Evolutionary conservation across 1,284 basidiomycete species (phyloP), one percentile per base, ranked within the genome.

Genomic region (Trametes versicolor): DNA sequence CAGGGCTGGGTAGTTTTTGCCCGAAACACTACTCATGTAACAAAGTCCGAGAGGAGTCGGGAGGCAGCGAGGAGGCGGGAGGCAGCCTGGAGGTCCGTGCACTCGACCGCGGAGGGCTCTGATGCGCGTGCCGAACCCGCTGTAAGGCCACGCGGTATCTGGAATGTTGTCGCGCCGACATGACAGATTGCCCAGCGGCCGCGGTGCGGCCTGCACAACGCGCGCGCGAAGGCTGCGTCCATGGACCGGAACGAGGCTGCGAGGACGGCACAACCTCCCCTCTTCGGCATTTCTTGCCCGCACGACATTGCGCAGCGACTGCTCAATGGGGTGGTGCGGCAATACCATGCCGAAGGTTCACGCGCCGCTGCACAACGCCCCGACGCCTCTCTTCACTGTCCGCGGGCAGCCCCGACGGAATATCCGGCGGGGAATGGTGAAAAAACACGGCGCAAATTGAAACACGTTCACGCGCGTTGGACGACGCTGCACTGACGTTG

Each of bases 121-220:
- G 54, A 62, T 62, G 54, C 55, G 55, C 61, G 41, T 66, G 64
- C 48, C 57, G 48, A 62, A 10, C 51, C 64, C 64, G 56, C 52
- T 23, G 52, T 66, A 62, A 56, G 12, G 23, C 64, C 64, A 51
- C 57, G 62, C 61, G 48, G 5, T 36, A 47, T 37, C 41, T 53
- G n/a, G 55, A 57, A 51, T 36, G 43, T 47, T 34, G 50, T 63
- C 56, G 62, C 56, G 51, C 51, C 51, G 57, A 59, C 45, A 50
- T 59, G 57, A 21, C 56, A 51, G 50, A 41, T 55, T 54, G 57
- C 57, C 15, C 21, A 41, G 62, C 48, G 62, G 62, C 29, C 62
- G n/a, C 45, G 57, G 29, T 58, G 62, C 62, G 62, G 62, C 51
- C 43, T 43, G 34, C 37, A 48, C 57, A 58, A 37, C 25, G 41